These are phyloP conservation scores for Primulina huaijiensis DNA, from an alignment of 257 asterid species.

Conservation along the genomic window DNA sequence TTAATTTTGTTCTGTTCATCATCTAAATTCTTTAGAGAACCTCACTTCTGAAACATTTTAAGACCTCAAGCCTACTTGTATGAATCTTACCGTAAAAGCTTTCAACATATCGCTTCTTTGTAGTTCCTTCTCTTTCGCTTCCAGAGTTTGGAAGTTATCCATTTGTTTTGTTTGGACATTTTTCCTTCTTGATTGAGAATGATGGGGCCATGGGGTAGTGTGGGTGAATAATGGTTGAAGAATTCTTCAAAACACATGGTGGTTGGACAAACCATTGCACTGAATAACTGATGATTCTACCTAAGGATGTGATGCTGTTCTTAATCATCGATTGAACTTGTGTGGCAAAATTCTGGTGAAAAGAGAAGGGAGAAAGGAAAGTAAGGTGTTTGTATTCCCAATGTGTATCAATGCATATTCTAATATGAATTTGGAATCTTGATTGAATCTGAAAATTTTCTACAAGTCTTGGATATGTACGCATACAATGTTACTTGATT, in stretches of 20 bases:
- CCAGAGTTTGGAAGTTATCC: background rate
- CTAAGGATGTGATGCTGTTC: background rate
- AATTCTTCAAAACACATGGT: background rate
- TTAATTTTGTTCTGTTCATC: slow-evolving; percentile 10
- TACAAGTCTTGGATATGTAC: background rate
- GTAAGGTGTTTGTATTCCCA: background rate
- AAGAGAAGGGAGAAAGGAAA: background rate
- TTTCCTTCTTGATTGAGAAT: background rate
- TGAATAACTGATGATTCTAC: background rate
- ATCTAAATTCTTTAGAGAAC: slow-evolving; percentile 10
- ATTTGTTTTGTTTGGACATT: background rate
- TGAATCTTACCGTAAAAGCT: background rate
- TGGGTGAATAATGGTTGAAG: background rate
- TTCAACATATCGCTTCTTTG: background rate
- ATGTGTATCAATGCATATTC: background rate
- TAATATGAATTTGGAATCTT: background rate
- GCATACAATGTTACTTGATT: background rate
- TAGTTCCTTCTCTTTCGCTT: slow-evolving; percentile 8
- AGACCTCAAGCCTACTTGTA: slow-evolving; percentile 6
- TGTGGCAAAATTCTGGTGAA: background rate
- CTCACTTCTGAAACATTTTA: slow-evolving; percentile 12
- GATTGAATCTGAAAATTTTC: background rate
- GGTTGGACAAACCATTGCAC: background rate
- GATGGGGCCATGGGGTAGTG: slow-evolving; percentile 3
- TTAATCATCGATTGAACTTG: slow-evolving; percentile 17